Base-by-base conservation (phyloP, 345 rosid species). In the Populus tremula region DNA sequence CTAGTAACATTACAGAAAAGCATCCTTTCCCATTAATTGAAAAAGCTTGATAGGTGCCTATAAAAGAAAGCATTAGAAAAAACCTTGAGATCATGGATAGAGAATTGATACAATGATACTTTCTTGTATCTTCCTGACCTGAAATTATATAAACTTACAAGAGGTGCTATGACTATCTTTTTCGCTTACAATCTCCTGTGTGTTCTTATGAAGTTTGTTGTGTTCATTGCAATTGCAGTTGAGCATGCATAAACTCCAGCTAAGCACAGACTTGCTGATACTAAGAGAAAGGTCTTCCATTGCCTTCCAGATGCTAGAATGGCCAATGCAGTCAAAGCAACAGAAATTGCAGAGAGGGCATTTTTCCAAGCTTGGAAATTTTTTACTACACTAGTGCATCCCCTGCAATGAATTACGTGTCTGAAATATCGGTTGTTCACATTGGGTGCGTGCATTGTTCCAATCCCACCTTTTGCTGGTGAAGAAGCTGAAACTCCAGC, bases 381-480 rank as follows among this genome's bases (percentile, higher is more conserved):
- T 74, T 88, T 92, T 67, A 93, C 73, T 9, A 69, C 89, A 4
- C 80, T 81, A 35, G 91, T 90, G 79, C 98, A 95, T 73, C 85
- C 89, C 88, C 87, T 92, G 91, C 99, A 92, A 77, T 91, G 99
- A 61, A 93, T 89, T 43, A 95, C 86, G 77, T 95, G 99, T 74
- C 98, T 85, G 80, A 91, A 95, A 67, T 95, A 92, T 20, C 97
- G 78, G 82, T 93, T 95, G 8, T 89, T 86, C 82, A 93, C 82
- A 79, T 93, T 93, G 1, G 97, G 99, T 70, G 94, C 91, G 2
- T 95, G 90, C 93, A 95, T 81, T 4, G 89, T 70, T 67, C 87
- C 92, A 0, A 90, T 74, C 64, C 97, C 94, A 8, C 99, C 99
- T 77, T 95, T 93, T 3, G 98, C 92, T 1, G 94, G 99, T 0